Base-by-base conservation (phyloP, 1,284 basidiomycete genomes). In the Puccinia triticina region DNA sequence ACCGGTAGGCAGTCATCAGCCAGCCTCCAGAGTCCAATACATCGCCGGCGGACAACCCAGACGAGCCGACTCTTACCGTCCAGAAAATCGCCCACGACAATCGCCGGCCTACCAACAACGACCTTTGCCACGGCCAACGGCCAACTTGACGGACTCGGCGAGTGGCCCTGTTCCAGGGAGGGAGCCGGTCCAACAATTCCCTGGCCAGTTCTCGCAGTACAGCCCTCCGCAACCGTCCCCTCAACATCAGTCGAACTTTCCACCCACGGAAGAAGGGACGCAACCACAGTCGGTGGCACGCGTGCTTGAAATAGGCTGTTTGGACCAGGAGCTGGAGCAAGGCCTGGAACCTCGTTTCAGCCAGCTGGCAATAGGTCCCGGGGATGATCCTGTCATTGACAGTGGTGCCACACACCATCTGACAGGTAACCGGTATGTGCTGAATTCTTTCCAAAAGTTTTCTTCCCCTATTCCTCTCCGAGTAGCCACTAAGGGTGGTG, bases 401-500 rank as follows among this genome's bases (percentile, higher is more conserved):
- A 34, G 34, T 4, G 67, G 67, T 12, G 67, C 67, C n/a, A 34
- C 67, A 2, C 67, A 71, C 43, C 67, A 71, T 40, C 34, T 71
- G 26, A 71, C 67, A n/a, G 34, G 16, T n/a, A 43, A 71, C 4
- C 5, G 34, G n/a, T 40, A 32, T 26, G 23, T 16, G 2, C 43
- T 71, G 7, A 26, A 10, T 43, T 26, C 12, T n/a, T 71, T 71
- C 29, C 4, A 14, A 5, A 4, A 7, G 2, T 23, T 71, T 71
- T 12, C 12, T 26, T 10, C 7, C 10, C 67, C 67, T 26, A 71
- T 71, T 12, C 67, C 67, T 10, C 67, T 71, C 26, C 26, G 37
- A 43, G 67, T 71, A 26, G 67, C 67, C n/a, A 71, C 67, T 71
- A 71, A 71, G 12, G 59, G 59, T 10, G 16, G 16, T n/a, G 26